Percentiles rank a stretch among this genome's conserved stretches.
Evolutionary conservation across 768 basidiomycete species (phyloP).

Genomic region (Hypsizygus marmoreus): DNA sequence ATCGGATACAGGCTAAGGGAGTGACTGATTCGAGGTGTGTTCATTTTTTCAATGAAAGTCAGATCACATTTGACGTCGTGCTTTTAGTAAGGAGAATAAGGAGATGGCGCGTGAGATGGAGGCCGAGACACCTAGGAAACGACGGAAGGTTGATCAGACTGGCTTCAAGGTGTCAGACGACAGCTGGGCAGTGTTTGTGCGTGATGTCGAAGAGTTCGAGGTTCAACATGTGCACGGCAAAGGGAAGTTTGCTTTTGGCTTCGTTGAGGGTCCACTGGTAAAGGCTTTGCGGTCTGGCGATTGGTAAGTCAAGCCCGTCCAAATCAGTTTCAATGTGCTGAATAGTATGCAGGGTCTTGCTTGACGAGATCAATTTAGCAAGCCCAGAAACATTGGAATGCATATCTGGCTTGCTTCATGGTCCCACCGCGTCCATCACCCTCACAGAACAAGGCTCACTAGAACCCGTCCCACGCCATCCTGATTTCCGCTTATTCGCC

Average conservation of each 20-base stretch:
- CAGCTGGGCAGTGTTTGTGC: slow-evolving; percentile 13
- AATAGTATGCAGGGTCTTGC: slow-evolving; percentile 67
- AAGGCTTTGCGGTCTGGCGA: slow-evolving; percentile 86
- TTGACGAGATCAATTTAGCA: slow-evolving; percentile 96
- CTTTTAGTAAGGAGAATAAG: slow-evolving; percentile 5
- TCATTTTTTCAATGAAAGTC: slow-evolving; percentile 2
- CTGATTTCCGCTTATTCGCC: slow-evolving; percentile 94
- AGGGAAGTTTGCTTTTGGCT: slow-evolving; percentile 90
- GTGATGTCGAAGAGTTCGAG: slow-evolving; percentile 78
- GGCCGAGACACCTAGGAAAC: slow-evolving; percentile 25
- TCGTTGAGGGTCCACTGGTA: slow-evolving; percentile 95
- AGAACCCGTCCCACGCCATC: slow-evolving; percentile 87
- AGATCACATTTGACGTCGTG: too few species aligned
- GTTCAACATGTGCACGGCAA: slow-evolving; percentile 85
- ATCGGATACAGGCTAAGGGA: slow-evolving; percentile 49
- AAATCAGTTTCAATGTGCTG: neutral
- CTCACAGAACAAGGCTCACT: slow-evolving; percentile 92
- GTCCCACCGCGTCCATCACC: slow-evolving; percentile 86
- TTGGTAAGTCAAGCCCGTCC: slow-evolving; percentile 60
- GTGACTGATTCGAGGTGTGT: slow-evolving; percentile 27
- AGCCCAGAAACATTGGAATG: slow-evolving; percentile 94
- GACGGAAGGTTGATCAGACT: slow-evolving; percentile 14
- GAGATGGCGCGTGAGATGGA: slow-evolving; percentile 19
- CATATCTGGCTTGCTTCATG: slow-evolving; percentile 82
- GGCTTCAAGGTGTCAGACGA: slow-evolving; percentile 16